phyloP scores from a whole-genome alignment of 2,329 filamentous ascomycete species.

The Ophiobolus disseminans region DNA sequence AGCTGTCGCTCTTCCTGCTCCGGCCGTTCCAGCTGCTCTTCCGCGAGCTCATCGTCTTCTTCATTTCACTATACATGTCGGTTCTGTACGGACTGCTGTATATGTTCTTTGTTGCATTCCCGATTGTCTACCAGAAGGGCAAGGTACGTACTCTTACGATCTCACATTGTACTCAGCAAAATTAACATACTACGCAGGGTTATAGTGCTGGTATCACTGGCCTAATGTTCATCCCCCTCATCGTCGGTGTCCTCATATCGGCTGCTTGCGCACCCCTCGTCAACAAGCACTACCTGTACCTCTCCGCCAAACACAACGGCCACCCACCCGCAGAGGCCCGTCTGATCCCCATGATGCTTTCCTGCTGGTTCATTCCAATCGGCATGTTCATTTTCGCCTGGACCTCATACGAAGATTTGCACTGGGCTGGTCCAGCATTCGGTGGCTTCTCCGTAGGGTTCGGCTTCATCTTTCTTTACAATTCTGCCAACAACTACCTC shows the following conservation, averaged over 20 bases:
- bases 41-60: conserved; percentile 81
- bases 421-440: conserved; percentile 75
- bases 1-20: conserved; percentile 75
- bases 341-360: conserved; percentile 74
- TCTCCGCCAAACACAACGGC: conserved; percentile 69
- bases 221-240: conserved; percentile 86
- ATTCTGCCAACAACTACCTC: conserved; percentile 63
- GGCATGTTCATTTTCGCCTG: conserved; percentile 73
- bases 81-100: conserved; percentile 78
- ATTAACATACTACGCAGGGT: conserved; percentile 49
- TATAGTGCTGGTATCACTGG: conserved; percentile 77
- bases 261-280: conserved; percentile 73
- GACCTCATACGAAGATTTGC: conserved; percentile 69
- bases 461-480: conserved; percentile 85
- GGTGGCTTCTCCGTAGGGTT: conserved; percentile 73
- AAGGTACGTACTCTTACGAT: conserved; percentile 55
- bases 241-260: conserved; percentile 74
- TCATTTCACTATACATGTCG: conserved; percentile 85
- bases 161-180: not conserved
- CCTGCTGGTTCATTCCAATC: conserved; percentile 66
- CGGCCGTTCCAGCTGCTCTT: conserved; percentile 88
- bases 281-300: conserved; percentile 79
- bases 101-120: conserved; percentile 69
- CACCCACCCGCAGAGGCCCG: conserved; percentile 78
- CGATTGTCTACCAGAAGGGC: conserved; percentile 75